Conservation (phyloP, 2,329 filamentous ascomycete genomes). For the Apiospora malaysiana region DNA sequence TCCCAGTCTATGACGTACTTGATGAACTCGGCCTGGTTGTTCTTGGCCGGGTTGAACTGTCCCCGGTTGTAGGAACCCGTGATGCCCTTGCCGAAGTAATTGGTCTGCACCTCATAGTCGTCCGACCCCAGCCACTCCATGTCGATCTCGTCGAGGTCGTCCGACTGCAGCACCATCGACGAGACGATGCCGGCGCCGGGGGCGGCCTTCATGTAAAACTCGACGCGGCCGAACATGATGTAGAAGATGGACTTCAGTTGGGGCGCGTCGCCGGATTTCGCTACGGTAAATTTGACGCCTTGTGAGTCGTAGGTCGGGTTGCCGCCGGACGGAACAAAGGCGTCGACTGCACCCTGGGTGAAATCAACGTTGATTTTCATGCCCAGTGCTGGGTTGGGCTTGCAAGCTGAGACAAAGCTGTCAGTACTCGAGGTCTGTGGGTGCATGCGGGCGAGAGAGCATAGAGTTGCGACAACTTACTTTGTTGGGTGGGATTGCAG, state of each 20-base stretch:
- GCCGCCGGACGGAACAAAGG: slow-evolving; percentile 73
- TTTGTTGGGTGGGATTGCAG: slow-evolving; percentile 19
- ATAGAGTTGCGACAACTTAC: slow-evolving; percentile 4
- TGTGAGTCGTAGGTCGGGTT: slow-evolving; percentile 75
- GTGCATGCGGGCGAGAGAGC: neutral
- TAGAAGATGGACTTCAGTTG: slow-evolving; percentile 92
- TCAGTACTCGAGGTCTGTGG: neutral
- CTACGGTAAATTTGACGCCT: slow-evolving; percentile 83
- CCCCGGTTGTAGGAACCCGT: slow-evolving; percentile 87
- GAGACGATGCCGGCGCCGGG: slow-evolving; percentile 92
- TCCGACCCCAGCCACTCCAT: slow-evolving; percentile 93
- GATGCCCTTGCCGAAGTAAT: slow-evolving; percentile 95
- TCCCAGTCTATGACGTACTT: slow-evolving; percentile 96
- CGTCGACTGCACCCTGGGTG: slow-evolving; percentile 75
- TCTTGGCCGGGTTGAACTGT: slow-evolving; percentile 73
- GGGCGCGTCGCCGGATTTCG: slow-evolving; percentile 79
- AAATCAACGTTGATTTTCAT: slow-evolving; percentile 87
- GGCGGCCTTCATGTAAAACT: slow-evolving; percentile 83
- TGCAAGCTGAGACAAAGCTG: slow-evolving; percentile 60
- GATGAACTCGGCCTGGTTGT: slow-evolving; percentile 77
- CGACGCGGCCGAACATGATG: slow-evolving; percentile 97
- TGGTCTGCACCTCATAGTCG: slow-evolving; percentile 82
- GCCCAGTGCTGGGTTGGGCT: slow-evolving; percentile 79
- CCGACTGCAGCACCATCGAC: slow-evolving; percentile 88
- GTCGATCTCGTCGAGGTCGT: slow-evolving; percentile 94